Evolutionary conservation across 495 filamentous ascomycete genomes (phyloP), one percentile per base, ranked within the genome.

Genomic region (Annulohypoxylon nitens): DNA sequence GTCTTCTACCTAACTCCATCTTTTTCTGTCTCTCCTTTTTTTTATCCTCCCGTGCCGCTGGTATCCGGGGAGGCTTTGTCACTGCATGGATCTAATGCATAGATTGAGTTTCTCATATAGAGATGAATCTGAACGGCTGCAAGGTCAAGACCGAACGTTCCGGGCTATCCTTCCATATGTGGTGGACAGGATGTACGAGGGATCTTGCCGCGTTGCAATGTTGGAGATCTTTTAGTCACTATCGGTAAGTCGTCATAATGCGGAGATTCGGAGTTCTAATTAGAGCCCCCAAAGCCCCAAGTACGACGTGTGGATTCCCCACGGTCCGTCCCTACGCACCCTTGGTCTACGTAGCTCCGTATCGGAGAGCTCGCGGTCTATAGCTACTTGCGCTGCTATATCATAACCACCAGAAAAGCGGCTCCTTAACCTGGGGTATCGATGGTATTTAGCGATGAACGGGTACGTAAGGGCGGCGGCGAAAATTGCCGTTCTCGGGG

Each of bases 121-220:
- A 50, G 34, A 63, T 16, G 14, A 63, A 63, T 37, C 23, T 23
- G 50, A 50, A 57, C 45, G 50, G 50, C 23, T 23, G 50, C 62
- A 57, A 57, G 50, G 50, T 45, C 30, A 23, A 55, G 62, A 45
- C 60, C 60, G 45, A 20, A 10, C 43, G 10, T 63, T 63, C 25
- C 36, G 45, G 43, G 23, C 12, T 14, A 65, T 47, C 12, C 37
- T 54, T 6, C 60, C 43, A 63, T 37, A 37, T 23, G 20, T 39
- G 16, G 36, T 8, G n/a, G 30, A 30, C 30, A 30, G 30, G 30
- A 30, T 30, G 30, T 23, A 25, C 34, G 12, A 43, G 12, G 12
- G 12, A 25, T 59, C 25, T 61, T 47, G 25, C 26, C 59, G 18
- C 16, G 41, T 47, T 36, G 45, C 11, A 48, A n/a, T 33, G 41